Evolutionary conservation across 768 basidiomycete species (phyloP), one percentile per base, ranked within the genome.

Genomic region (Agaricus subrufescens): DNA sequence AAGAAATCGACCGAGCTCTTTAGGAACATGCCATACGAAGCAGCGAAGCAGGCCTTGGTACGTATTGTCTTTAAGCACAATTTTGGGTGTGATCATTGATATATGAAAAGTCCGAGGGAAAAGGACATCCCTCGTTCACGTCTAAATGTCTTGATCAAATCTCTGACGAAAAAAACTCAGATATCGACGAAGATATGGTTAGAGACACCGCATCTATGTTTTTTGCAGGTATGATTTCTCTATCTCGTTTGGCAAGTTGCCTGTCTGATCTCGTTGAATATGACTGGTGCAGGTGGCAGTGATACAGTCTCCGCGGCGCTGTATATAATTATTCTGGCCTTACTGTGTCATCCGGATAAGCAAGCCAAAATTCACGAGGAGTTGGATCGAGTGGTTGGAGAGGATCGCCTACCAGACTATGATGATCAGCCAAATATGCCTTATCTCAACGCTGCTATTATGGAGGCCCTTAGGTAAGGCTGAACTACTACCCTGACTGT

Each of bases 311-410:
- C 71, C 25, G 66, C 67, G 7, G 67, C 72, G 43, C 69, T 74
- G 52, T 68, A 72, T 51, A 72, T 70, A 66, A 73, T 74, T 63
- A 66, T 69, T 4, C 69, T 73, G 1, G 64, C 69, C 15, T 56
- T 60, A 54, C 19, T 56, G 1, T 52, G 43, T 38, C 43, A 49
- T 25, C 58, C 58, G 1, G 58, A 52, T 4, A 54, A 46, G 10
- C 58, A 60, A 34, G 50, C 30, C 14, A 60, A 60, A 27, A 54
- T 30, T 8, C 58, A 56, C 14, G 54, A 37, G 34, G 58, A 60
- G 38, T 12, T 60, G 14, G 58, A 60, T 29, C n/a, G 44, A n/a
- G 50, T 56, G 12, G 14, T 67, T 4, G 64, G 64, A 5, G 25
- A 46, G 11, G 54, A 39, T 10, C 54, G 54, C 1, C 31, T 60